Base-by-base conservation (phyloP, 208 protist genomes). In the Histomonas meleagridis region DNA sequence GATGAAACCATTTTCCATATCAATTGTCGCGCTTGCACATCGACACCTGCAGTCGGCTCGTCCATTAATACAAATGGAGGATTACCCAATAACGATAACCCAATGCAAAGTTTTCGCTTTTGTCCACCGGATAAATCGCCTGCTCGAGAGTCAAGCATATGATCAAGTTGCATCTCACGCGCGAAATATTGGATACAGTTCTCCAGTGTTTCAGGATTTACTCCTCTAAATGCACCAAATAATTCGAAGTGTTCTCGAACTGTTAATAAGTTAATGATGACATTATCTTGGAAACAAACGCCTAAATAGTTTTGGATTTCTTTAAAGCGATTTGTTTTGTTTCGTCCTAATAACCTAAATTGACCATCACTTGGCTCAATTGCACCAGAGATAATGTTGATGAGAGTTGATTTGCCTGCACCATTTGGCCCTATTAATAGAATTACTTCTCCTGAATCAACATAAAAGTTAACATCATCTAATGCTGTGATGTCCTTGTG, bases 61-160 rank as follows among this genome's bases (percentile, higher is more conserved):
- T 91, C 86, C 86, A 91, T 69, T 2, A 91, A 55, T 16, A 91
- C 86, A n/a, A 91, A 16, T 49, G 86, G 86, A 23, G 86, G 86
- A 70, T 60, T 49, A 43, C 86, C 86, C 21, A 91, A 26, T 35
- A 91, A 32, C 48, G 86, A 40, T 35, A 91, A n/a, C 1, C 40
- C 86, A 28, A 91, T 65, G 23, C 86, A 69, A 32, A 91, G 86
- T 62, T 91, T 91, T 69, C 86, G 62, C 28, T 91, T 91, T 38
- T 91, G 49, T 60, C 86, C 86, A 43, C 86, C 86, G 46, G 21
- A 40, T 62, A 91, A 91, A 46, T 91, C 28, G 62, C 43, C 86
- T 46, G 86, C 49, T 38, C 53, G 7, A 1, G 40, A 10, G 40
- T 91, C 53, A 0, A 65, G 4, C 48, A 65, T 65, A 2, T 65